These are phyloP conservation scores for Coemansia asiatica DNA, from an alignment of 192 early-diverging fungal species.

Conservation along the genomic window DNA sequence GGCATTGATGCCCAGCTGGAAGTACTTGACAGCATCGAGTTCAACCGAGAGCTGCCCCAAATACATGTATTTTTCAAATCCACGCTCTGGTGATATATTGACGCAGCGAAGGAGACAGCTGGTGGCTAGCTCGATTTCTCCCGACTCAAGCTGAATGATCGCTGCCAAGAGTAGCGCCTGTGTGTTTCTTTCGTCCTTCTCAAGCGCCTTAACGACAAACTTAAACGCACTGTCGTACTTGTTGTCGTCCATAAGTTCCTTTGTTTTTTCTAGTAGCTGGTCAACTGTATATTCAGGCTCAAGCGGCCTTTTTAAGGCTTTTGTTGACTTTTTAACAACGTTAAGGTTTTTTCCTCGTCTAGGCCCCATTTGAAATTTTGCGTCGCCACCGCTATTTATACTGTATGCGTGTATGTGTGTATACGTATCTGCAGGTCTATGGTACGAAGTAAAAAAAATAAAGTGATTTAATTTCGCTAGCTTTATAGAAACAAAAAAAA, in stretches of 20 bases:
- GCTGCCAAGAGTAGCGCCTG: conserved; percentile 69
- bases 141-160: conserved; percentile 74
- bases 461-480: not conserved
- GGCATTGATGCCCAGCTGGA: conserved; percentile 69
- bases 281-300: conserved; percentile 56
- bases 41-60: conserved; percentile 73
- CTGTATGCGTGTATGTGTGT: not conserved
- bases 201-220: conserved; percentile 68
- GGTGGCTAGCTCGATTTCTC: conserved; percentile 63
- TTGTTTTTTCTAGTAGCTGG: conserved; percentile 62
- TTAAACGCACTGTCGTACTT: conserved; percentile 71
- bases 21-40: conserved; percentile 67
- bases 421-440: conserved; percentile 4
- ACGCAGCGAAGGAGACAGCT: conserved; percentile 60
- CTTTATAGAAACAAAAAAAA: not conserved
- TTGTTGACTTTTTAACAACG: conserved; percentile 4
- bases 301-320: not conserved
- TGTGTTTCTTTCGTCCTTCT: conserved; percentile 60
- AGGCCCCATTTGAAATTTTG: not conserved
- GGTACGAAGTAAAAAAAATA: not conserved
- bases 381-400: not conserved
- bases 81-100: conserved; percentile 64
- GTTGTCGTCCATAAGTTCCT: conserved; percentile 72
- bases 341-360: conserved; percentile 14
- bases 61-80: conserved; percentile 84